phyloP scores from a whole-genome alignment of 192 early-diverging fungal genomes.

The Phlyctochytrium bullatum region DNA sequence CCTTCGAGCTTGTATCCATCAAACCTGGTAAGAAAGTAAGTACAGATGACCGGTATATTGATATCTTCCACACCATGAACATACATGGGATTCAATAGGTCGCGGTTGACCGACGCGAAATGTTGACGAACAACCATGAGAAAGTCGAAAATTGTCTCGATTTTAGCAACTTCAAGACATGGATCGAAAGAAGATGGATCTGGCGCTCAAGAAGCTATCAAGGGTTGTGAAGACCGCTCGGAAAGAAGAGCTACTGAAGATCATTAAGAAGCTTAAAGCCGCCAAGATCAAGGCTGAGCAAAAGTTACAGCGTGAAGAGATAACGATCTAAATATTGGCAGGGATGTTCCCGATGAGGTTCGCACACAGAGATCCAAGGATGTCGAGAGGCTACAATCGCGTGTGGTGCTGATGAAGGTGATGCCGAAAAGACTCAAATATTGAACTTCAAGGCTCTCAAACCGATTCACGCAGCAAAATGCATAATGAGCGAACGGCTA shows the following conservation, averaged over 20 bases:
- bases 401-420: slow-evolving; percentile 31
- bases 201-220: slow-evolving; percentile 15
- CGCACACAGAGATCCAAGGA: slow-evolving; percentile 13
- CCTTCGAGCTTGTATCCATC: not conserved
- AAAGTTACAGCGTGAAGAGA: not conserved
- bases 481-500: not conserved
- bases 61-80: not conserved
- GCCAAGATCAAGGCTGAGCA: slow-evolving; percentile 21
- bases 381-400: slow-evolving; percentile 29
- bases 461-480: not conserved
- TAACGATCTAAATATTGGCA: not conserved
- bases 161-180: slow-evolving; percentile 8
- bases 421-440: not conserved
- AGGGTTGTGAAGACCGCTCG: slow-evolving; percentile 34
- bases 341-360: slow-evolving; percentile 18
- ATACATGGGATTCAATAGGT: not conserved
- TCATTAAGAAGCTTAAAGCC: slow-evolving; percentile 34
- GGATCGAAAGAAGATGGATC: slow-evolving; percentile 16
- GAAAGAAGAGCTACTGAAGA: slow-evolving; percentile 18
- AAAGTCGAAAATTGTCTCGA: not conserved
- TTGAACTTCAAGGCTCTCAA: not conserved
- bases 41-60: not conserved
- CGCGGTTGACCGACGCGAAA: not conserved
- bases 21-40: not conserved
- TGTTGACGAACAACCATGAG: slow-evolving; percentile 3